Conservation (phyloP, 345 rosid genomes). For the Eucalyptus brandiana region DNA sequence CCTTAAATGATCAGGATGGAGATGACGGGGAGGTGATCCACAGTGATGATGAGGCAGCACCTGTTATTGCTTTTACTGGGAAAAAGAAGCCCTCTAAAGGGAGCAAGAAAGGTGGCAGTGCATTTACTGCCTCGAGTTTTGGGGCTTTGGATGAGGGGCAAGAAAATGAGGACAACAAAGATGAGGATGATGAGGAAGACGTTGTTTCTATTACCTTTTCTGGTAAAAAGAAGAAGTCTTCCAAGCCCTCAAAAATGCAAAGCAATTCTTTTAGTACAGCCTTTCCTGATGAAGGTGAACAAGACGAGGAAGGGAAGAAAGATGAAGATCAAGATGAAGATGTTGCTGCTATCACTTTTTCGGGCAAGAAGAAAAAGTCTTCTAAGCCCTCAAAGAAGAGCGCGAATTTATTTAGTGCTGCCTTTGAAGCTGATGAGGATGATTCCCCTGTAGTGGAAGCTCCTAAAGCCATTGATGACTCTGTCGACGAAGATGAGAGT, state of each 20-base stretch:
- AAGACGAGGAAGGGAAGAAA: constrained; percentile 2
- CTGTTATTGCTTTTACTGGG: background rate
- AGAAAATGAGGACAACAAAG: constrained; percentile 6
- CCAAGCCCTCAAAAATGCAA: background rate
- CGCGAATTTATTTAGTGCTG: constrained; percentile 33
- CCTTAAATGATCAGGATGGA: constrained; percentile 13
- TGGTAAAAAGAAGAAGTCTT: constrained; percentile 40
- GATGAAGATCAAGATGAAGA: constrained; percentile 21
- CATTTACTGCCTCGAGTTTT: background rate
- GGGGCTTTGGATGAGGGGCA: constrained; percentile 16
- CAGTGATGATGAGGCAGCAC: background rate
- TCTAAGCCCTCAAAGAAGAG: constrained; percentile 56
- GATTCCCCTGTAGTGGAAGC: constrained; percentile 18
- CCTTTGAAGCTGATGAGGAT: constrained; percentile 36
- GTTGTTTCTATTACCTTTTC: constrained; percentile 10
- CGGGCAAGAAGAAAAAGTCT: constrained; percentile 77
- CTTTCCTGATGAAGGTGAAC: background rate
- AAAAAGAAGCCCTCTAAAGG: constrained; percentile 6
- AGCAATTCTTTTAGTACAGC: background rate
- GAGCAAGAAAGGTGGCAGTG: background rate
- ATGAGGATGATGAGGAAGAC: constrained; percentile 12
- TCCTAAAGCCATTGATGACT: constrained; percentile 2
- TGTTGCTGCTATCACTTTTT: constrained; percentile 22
- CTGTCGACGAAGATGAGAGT: constrained; percentile 23
- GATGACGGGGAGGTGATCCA: background rate